Conservation (phyloP, 495 filamentous ascomycete genomes). For the Aspergillus ostianus region DNA sequence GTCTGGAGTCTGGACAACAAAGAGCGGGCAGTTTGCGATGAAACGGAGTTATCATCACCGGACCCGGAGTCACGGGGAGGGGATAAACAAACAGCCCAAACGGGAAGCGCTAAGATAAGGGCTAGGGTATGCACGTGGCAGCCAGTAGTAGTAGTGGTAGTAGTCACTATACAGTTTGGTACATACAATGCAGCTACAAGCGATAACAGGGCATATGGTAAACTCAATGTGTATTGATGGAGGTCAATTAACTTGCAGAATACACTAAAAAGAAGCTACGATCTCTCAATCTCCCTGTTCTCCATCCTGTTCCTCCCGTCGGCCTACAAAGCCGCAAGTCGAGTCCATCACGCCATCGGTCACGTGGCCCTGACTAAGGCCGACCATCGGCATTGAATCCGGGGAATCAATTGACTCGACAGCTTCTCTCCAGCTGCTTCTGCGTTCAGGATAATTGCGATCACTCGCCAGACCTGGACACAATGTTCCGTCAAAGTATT, state of each 20-base stretch:
- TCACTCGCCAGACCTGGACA: slow-evolving; percentile 10
- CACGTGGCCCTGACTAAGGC: slow-evolving; percentile 26
- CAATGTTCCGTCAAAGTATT: slow-evolving; percentile 57
- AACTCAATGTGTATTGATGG: no score
- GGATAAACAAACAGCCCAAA: slow-evolving; percentile 53
- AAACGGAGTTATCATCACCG: slow-evolving; percentile 17
- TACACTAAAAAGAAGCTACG: no score
- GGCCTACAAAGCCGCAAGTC: no score
- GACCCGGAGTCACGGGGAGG: slow-evolving; percentile 18
- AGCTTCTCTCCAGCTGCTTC: slow-evolving; percentile 6
- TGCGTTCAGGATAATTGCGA: slow-evolving; percentile 12
- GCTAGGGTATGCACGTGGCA: slow-evolving; percentile 26
- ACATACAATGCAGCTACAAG: no score
- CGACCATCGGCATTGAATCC: slow-evolving; percentile 21
- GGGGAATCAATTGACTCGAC: slow-evolving; percentile 11
- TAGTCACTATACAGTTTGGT: no score
- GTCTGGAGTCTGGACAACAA: slow-evolving; percentile 23
- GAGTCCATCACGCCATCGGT: slow-evolving; percentile 24
- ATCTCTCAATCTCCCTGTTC: no score
- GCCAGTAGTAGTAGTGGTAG: no score
- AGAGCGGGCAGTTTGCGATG: slow-evolving; percentile 15
- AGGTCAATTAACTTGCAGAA: no score
- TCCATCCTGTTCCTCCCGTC: no score
- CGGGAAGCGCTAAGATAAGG: slow-evolving; percentile 38
- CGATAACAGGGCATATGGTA: no score